Conservation (phyloP, 345 rosid genomes). For the Psidium guajava region DNA sequence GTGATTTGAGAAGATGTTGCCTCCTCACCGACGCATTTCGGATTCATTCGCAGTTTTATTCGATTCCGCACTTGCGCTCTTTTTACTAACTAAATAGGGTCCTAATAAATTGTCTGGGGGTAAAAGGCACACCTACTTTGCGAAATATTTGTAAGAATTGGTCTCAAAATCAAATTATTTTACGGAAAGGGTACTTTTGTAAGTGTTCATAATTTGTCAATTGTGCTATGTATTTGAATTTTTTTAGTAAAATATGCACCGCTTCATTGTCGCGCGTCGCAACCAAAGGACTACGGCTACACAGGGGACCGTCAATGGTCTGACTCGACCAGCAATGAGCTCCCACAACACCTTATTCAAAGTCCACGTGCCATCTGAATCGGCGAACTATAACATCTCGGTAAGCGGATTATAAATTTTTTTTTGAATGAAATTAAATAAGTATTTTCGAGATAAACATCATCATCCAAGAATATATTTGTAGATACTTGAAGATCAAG, state of each 20-base stretch:
- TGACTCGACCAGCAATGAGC: background rate
- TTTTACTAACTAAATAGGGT: no score
- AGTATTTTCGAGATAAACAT: background rate
- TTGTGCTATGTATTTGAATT: no score
- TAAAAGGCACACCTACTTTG: background rate
- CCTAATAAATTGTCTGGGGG: background rate
- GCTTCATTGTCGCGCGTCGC: no score
- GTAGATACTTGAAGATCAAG: background rate
- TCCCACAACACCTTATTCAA: accelerated
- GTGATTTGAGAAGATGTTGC: background rate
- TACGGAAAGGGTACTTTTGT: no score
- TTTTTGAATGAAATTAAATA: accelerated
- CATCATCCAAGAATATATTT: background rate
- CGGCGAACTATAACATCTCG: background rate
- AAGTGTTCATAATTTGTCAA: no score
- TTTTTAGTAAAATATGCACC: no score
- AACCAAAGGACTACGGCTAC: background rate
- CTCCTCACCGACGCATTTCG: background rate
- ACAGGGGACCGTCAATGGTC: background rate
- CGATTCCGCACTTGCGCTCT: background rate
- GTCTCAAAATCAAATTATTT: no score
- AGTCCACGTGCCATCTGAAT: background rate
- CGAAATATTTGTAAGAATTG: background rate
- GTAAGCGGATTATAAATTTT: background rate
- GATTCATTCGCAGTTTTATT: background rate